phyloP scores from a whole-genome alignment of 768 basidiomycete species.

The Dentipellis sp. region DNA sequence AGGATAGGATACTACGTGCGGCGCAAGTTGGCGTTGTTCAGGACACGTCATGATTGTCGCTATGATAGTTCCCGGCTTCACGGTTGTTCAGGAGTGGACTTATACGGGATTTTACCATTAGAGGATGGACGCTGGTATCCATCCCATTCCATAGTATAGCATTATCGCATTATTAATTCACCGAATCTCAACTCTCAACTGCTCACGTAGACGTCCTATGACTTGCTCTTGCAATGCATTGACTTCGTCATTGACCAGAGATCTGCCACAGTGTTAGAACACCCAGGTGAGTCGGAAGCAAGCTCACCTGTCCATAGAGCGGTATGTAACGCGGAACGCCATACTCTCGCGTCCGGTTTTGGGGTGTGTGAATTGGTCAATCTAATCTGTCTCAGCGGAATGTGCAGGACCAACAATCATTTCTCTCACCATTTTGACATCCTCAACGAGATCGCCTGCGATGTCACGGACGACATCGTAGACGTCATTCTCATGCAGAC shows the following conservation, averaged over 20 bases:
- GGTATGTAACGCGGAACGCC: conserved; percentile 88
- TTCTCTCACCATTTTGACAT: conserved; percentile 66
- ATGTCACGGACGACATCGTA: conserved; percentile 91
- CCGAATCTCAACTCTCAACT: conserved; percentile 82
- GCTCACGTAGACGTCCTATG: conserved; percentile 41
- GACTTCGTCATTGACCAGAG: conserved; percentile 82
- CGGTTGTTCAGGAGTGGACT: background rate
- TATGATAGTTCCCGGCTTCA: background rate
- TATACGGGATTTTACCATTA: conserved; percentile 1
- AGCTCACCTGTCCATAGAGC: conserved; percentile 88
- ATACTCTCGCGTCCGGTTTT: conserved; percentile 72
- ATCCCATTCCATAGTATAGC: conserved; percentile 18
- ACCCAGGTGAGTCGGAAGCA: background rate
- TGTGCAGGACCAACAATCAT: background rate
- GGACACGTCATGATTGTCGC: conserved; percentile 33
- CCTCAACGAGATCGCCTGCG: conserved; percentile 88
- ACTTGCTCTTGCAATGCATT: conserved; percentile 70
- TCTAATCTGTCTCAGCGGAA: conserved; percentile 36
- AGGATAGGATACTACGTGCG: conserved; percentile 85
- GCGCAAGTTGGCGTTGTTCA: conserved; percentile 96
- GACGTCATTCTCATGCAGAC: conserved; percentile 92
- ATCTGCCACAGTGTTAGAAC: conserved; percentile 34
- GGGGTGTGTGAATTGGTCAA: conserved; percentile 86
- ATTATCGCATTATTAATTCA: conserved; percentile 37
- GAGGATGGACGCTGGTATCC: conserved; percentile 20